Conservation (phyloP, 176 grass and related monocot species). For the Ampelocalamus luodianensis region DNA sequence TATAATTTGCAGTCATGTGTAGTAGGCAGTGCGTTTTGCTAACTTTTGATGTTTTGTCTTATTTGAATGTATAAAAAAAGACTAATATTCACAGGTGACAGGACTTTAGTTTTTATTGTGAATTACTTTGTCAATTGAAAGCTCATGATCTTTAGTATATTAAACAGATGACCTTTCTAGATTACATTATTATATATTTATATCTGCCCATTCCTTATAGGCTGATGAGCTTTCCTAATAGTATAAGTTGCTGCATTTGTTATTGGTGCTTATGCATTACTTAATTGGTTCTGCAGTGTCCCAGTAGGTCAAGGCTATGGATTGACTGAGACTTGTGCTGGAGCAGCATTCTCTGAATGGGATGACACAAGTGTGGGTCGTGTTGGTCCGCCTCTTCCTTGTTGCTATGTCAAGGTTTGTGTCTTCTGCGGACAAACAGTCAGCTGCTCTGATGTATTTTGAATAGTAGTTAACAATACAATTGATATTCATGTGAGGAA, state of each 20-base stretch:
- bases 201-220: not conserved
- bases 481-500: conserved; percentile 11
- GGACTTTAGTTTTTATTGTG: not conserved
- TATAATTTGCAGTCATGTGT: not conserved
- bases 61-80: not conserved
- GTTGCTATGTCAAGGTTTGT: conserved; percentile 83
- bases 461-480: not conserved
- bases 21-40: not conserved
- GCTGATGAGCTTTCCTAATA: not conserved
- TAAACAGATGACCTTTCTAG: not conserved
- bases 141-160: not conserved
- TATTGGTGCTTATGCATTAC: conserved; percentile 25
- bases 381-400: conserved; percentile 87
- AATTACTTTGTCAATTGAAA: conserved; percentile 19
- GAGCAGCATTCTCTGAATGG: conserved; percentile 73
- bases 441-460: not conserved
- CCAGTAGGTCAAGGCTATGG: conserved; percentile 93
- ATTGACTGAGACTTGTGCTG: conserved; percentile 89
- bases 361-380: conserved; percentile 72
- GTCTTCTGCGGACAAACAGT: not conserved
- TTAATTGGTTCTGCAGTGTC: conserved; percentile 55
- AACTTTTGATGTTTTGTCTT: not conserved
- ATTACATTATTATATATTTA: not conserved
- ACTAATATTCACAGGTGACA: not conserved
- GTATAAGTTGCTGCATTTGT: conserved; percentile 13